Percentiles rank a stretch among this genome's conserved stretches.
Evolutionary conservation across 495 filamentous ascomycete genomes (phyloP).

Genomic region (Apodospora peruviana): DNA sequence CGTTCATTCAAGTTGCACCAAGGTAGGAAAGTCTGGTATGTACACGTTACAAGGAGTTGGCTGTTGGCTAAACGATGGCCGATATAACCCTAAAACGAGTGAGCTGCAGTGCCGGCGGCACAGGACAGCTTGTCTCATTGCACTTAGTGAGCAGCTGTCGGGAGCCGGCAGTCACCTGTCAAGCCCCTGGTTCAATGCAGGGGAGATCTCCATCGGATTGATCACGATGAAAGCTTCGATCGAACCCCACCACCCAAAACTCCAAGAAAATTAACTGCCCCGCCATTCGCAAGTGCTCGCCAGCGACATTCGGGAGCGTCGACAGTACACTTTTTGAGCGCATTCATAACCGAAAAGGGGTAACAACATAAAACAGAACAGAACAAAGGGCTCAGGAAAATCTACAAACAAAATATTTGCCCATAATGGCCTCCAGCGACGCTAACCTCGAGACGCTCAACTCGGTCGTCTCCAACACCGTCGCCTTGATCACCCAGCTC

Average conservation of each 20-base stretch:
- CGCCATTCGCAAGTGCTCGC: conserved; percentile 11
- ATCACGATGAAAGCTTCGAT: background rate
- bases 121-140: conserved; percentile 27
- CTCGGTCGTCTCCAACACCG: conserved; percentile 15
- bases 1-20: conserved; percentile 2
- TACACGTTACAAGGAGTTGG: background rate
- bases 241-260: conserved; percentile 8
- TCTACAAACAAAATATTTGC: too few relatives aligned
- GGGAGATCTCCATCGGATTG: background rate
- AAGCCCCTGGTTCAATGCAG: background rate
- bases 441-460: conserved; percentile 18
- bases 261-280: conserved; percentile 11
- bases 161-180: conserved; percentile 6
- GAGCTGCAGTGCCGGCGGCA: background rate
- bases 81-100: background rate
- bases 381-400: background rate
- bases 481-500: conserved; percentile 30
- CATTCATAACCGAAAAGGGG: background rate
- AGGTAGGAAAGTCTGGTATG: background rate
- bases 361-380: too few relatives aligned
- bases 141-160: conserved; percentile 14
- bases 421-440: conserved; percentile 14
- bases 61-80: background rate
- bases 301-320: too few relatives aligned
- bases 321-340: background rate